Evolutionary conservation across 139 green algal species (phyloP), one percentile per base, ranked within the genome.

Genomic region (Chlamydomonas applanata): DNA sequence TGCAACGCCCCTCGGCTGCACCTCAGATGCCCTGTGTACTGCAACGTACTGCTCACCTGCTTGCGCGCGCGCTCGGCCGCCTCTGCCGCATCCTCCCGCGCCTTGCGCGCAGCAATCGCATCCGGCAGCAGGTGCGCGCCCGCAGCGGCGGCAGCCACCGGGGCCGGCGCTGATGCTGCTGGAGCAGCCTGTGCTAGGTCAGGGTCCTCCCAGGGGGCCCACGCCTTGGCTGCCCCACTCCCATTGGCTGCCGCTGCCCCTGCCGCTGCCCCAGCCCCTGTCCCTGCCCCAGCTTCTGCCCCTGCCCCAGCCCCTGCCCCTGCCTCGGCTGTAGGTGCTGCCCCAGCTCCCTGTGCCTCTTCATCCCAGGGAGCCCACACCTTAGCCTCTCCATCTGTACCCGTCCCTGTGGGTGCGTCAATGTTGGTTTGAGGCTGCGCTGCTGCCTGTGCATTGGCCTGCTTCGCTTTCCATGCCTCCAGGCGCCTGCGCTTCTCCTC

Each of bases 161-260:
- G 33, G 46, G 53, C 53, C 61, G 29, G 32, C 46, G 27, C 33
- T 69, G 40, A 46, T 59, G 69, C 63, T 19, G 74, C 71, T 25
- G 75, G 52, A 3, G 49, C 22, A 19, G 59, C 36, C 1, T 68
- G 63, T 32, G 56, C 40, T 22, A 56, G 44, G 2, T 49, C 54
- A 7, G 79, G 70, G 32, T 90, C 82, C 27, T 90, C 85, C 85
- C 85, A 90, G 1, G 85, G 85, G 72, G 86, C 78, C 85, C 85
- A 79, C 0, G 73, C 72, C 52, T 57, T 52, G 25, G 46, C 19
- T 66, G 52, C 44, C 20, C 25, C 19, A 66, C 59, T 56, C 32
- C 71, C 20, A 24, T 33, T 34, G 35, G 49, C 25, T 13, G 46
- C 35, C n/a, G 66, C 66, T 69, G 67, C 54, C 61, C 30, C 77